Base-by-base conservation (phyloP, 257 asterid genomes). In the Lycium barbarum region DNA sequence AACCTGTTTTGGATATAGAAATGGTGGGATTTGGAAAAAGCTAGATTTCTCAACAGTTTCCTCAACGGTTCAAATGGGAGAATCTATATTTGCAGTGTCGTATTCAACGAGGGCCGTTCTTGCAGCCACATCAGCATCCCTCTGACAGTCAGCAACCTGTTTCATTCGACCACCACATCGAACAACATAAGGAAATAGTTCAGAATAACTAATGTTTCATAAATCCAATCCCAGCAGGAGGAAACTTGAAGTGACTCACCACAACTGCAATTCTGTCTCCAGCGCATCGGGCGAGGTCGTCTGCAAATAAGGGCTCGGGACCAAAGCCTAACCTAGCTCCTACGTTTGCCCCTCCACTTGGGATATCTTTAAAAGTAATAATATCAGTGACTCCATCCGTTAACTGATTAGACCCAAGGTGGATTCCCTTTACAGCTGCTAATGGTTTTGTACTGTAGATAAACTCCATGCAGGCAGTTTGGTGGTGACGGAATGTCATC, bases 401-500 rank as follows among this genome's bases (percentile, higher is more conserved):
- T 63, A 80, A 86, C 55, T 85, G 38, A 82, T 84, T 78, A 73
- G 89, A 68, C 57, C 86, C 76, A 18, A 91, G 82, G 47, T 88
- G 85, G 54, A 93, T 87, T 47, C 87, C 89, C 68, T 87, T 92
- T 84, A 93, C 86, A 76, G 90, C 79, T 45, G 93, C 93, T 67
- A 89, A 86, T 57, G 97, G 94, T 67, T 87, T 84, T 18, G 93
- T 89, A 89, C 97, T 93, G 58, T 88, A 92, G 18, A 92, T 88
- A 86, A 91, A 91, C 43, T 2, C 43, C 43, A 67, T 93, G 84
- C 76, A 93, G 86, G 83, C 97, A 94, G 85, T 84, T 84, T 13
- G 91, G 91, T 26, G 98, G 98, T 26, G 97, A 89, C 5, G 98
- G 98, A 84, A 91, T 90, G 85, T 94, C 98, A 88, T 94, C 97